A percentile compares a stretch with the other conserved stretches of the same genome.
Conservation (phyloP, 2,329 filamentous ascomycete genomes). For the Leptodontidium sp. region DNA sequence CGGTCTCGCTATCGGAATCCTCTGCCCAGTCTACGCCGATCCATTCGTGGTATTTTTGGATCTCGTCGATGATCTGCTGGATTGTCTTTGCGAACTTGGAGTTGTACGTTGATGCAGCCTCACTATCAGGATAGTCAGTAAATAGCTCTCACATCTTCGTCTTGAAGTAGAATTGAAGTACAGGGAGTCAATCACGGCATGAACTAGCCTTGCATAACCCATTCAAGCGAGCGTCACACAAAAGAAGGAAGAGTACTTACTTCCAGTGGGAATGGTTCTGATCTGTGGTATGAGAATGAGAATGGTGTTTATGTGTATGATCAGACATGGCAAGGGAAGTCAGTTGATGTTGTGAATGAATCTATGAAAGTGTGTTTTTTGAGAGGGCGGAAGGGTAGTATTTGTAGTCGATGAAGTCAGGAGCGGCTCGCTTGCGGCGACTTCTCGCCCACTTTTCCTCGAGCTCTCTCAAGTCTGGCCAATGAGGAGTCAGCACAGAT, state of each 20-base stretch:
- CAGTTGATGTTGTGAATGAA: background rate
- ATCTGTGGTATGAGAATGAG: conserved; percentile 49
- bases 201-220: background rate
- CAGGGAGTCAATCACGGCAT: background rate
- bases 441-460: conserved; percentile 37
- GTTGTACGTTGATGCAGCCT: conserved; percentile 64
- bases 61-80: conserved; percentile 60
- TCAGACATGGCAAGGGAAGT: conserved; percentile 34
- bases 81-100: conserved; percentile 61
- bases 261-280: conserved; percentile 51
- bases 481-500: conserved; percentile 14
- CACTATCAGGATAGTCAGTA: conserved; percentile 43
- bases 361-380: background rate
- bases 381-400: background rate
- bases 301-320: conserved; percentile 49
- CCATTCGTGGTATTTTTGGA: conserved; percentile 64
- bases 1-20: conserved; percentile 45
- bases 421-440: conserved; percentile 38
- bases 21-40: conserved; percentile 65
- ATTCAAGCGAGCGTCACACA: background rate
- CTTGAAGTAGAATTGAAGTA: background rate
- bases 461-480: conserved; percentile 16
- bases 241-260: conserved; percentile 43
- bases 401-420: conserved; percentile 13
- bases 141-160: background rate